These are phyloP conservation scores for Didymella pomorum DNA, from an alignment of 2,329 filamentous ascomycete species.

Conservation along the genomic window DNA sequence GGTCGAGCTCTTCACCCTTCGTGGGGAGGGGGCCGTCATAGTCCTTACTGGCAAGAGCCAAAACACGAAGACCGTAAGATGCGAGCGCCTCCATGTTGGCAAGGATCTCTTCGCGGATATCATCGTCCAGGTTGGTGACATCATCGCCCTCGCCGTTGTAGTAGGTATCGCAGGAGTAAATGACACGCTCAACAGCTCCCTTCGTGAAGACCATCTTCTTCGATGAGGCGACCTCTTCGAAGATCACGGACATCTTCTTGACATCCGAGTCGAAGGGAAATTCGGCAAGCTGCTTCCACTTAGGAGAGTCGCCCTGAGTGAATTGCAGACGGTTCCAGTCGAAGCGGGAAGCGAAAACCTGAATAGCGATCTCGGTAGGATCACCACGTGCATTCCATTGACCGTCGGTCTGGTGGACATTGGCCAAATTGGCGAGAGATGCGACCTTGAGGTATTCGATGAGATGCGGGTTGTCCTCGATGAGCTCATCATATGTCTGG, in stretches of 20 bases:
- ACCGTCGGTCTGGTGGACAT: slow-evolving; percentile 55
- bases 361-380: slow-evolving; percentile 73
- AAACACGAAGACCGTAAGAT: slow-evolving; percentile 71
- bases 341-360: slow-evolving; percentile 76
- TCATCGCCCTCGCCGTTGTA: slow-evolving; percentile 61
- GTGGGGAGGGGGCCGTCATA: slow-evolving; percentile 52
- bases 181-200: slow-evolving; percentile 72
- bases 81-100: slow-evolving; percentile 73
- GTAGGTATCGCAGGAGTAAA: slow-evolving; percentile 57
- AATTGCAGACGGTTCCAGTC: slow-evolving; percentile 63
- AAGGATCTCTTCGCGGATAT: slow-evolving; percentile 64
- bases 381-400: slow-evolving; percentile 48
- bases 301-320: slow-evolving; percentile 36
- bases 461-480: slow-evolving; percentile 40
- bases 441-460: slow-evolving; percentile 46
- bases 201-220: slow-evolving; percentile 65
- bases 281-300: slow-evolving; percentile 61
- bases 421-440: slow-evolving; percentile 60
- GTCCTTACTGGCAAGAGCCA: slow-evolving; percentile 67
- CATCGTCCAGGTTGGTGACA: slow-evolving; percentile 57
- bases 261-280: slow-evolving; percentile 77
- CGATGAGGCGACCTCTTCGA: slow-evolving; percentile 50
- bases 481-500: slow-evolving; percentile 32
- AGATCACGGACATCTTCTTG: slow-evolving; percentile 79
- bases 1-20: slow-evolving; percentile 57